A percentile compares a stretch with the other conserved stretches of the same genome.
These are phyloP conservation scores for Metschnikowia anglica DNA, from an alignment of 805 yeast genomes.

Conservation along the genomic window DNA sequence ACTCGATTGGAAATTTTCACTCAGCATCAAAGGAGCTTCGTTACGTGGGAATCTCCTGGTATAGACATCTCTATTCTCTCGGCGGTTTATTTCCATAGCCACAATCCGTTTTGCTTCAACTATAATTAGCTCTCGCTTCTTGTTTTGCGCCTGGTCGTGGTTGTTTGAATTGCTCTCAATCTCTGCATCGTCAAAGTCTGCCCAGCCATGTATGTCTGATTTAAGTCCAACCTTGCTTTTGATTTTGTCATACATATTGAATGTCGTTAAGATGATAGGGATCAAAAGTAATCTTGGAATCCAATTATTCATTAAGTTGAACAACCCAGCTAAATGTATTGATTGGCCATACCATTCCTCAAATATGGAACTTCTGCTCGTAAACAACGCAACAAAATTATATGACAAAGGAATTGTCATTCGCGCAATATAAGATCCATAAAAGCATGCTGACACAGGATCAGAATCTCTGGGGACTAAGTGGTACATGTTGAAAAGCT, in stretches of 20 bases:
- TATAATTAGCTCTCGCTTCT: constrained; percentile 36
- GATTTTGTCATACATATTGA: constrained; percentile 65
- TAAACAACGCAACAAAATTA: constrained; percentile 69
- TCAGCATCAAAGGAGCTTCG: constrained; percentile 19
- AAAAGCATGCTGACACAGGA: constrained; percentile 72
- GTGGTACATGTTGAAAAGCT: constrained; percentile 74
- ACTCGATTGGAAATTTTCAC: background rate
- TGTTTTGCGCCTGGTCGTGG: constrained; percentile 22
- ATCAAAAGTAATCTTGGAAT: constrained; percentile 72
- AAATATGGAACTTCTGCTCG: constrained; percentile 52
- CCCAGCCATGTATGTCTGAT: constrained; percentile 42
- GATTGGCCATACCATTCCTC: constrained; percentile 75
- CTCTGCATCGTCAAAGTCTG: constrained; percentile 35
- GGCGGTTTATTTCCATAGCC: constrained; percentile 34
- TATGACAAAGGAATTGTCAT: constrained; percentile 79
- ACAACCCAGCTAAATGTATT: constrained; percentile 71
- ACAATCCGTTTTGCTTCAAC: constrained; percentile 45
- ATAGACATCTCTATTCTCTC: constrained; percentile 6
- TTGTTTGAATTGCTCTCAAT: constrained; percentile 9
- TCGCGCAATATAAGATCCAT: constrained; percentile 77
- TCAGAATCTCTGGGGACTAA: constrained; percentile 70
- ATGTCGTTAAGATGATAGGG: constrained; percentile 64
- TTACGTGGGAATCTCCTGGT: constrained; percentile 12
- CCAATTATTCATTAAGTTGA: constrained; percentile 67
- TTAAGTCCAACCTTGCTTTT: constrained; percentile 41